A percentile compares a stretch with the other conserved stretches of the same genome.
Evolutionary conservation across 768 basidiomycete genomes (phyloP).

Genomic region (Leccinellum luteum): DNA sequence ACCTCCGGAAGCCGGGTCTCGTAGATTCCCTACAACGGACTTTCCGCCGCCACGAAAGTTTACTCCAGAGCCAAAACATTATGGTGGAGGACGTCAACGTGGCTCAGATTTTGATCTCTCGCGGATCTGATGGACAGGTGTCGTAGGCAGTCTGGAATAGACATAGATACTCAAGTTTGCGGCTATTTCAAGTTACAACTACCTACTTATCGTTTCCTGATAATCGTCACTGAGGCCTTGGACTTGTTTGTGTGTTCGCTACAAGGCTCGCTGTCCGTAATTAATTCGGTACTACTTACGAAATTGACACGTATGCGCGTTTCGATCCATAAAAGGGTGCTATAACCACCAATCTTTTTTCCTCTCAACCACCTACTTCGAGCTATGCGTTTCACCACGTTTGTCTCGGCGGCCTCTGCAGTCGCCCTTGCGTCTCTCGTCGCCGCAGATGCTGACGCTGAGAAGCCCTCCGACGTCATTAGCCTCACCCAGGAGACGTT

Average conservation of each 20-base stretch:
- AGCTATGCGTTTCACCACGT: slow-evolving; percentile 62
- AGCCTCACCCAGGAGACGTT: slow-evolving; percentile 71
- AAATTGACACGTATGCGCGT: slow-evolving; percentile 33
- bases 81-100: slow-evolving; percentile 60
- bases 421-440: slow-evolving; percentile 55
- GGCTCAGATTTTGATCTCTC: slow-evolving; percentile 72
- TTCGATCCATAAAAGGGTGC: slow-evolving; percentile 22
- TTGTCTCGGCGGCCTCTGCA: slow-evolving; percentile 49
- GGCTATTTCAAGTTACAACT: neutral
- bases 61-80: slow-evolving; percentile 45
- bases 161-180: neutral
- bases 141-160: neutral
- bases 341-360: neutral
- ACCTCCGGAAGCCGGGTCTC: slow-evolving; percentile 61
- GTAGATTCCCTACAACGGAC: slow-evolving; percentile 72
- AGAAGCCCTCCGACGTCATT: slow-evolving; percentile 70
- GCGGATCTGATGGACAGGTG: slow-evolving; percentile 24
- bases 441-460: slow-evolving; percentile 41
- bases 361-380: slow-evolving; percentile 22
- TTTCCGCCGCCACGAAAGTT: slow-evolving; percentile 80
- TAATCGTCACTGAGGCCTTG: neutral
- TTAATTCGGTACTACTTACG: neutral
- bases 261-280: neutral
- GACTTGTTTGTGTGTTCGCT: no score
- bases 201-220: neutral